Base-by-base conservation (phyloP, 768 basidiomycete species). In the Panellus pusillus region DNA sequence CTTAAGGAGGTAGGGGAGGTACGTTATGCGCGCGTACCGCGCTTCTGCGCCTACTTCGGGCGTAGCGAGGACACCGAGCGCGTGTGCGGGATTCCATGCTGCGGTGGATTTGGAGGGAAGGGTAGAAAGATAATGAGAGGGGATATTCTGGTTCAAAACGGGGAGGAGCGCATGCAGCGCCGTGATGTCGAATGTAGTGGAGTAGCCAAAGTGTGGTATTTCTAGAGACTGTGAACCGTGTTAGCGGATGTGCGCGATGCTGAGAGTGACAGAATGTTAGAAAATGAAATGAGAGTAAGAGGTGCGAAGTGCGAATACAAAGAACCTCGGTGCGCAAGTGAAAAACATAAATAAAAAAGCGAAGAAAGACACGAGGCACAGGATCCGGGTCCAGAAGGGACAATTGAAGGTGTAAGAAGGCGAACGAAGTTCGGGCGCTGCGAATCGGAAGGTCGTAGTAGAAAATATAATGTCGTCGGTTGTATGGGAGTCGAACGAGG, bases 131-230 rank as follows among this genome's bases (percentile, higher is more conserved):
- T 76, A 72, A 69, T 83, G 82, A 0, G 66, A 14, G 4, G 91
- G 91, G 55, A 93, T 91, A 62, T 87, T 74, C 1, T 79, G 68
- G 61, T 86, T 92, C 35, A 93, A 73, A 11, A 66, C 60, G 1
- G 87, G 87, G 5, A 92, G 70, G 14, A 89, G 59, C 13, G 75
- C 68, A 64, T 89, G 78, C 27, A 93, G 70, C 1, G 76, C 75
- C 0, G 91, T 93, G 36, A 93, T 71, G 64, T 93, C 91, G 12
- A 93, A 69, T 0, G 79, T 82, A 0, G 88, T 86, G 3, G 89
- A 81, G 63, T 91, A 93, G 78, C 90, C 89, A 58, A 95, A 95
- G 63, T 89, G 89, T 15, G 92, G 91, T 60, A 93, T 88, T 62
- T 88, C 83, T 48, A 94, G 76, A 61, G 91, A 91, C 91, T 91